phyloP scores from a whole-genome alignment of 441 rosid genomes.

The Populus hybrid region DNA sequence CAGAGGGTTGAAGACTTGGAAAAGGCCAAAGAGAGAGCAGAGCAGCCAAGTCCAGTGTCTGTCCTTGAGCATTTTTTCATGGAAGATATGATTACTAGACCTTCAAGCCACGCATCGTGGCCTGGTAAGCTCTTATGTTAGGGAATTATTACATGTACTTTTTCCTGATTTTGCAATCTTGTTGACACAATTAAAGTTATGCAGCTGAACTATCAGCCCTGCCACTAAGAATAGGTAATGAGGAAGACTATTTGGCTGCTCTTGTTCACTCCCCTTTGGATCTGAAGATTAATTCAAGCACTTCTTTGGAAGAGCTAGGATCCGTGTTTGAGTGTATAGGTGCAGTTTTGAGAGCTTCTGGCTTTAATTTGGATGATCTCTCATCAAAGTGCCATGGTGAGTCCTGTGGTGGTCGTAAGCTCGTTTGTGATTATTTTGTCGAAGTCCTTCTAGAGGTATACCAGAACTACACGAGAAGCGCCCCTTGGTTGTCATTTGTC shows the following conservation, averaged over 20 bases:
- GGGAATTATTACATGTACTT: neutral
- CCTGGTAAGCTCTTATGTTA: conserved; percentile 37
- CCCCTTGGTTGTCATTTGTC: conserved; percentile 38
- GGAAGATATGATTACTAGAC: conserved; percentile 37
- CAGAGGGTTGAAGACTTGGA: conserved; percentile 23
- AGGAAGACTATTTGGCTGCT: conserved; percentile 24
- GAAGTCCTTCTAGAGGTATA: conserved; percentile 53
- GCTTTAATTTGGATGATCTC: conserved; percentile 57
- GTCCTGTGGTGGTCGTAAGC: conserved; percentile 30
- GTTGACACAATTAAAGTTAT: conserved; percentile 10
- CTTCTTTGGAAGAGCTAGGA: conserved; percentile 23
- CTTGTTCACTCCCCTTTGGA: neutral
- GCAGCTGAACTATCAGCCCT: conserved; percentile 33
- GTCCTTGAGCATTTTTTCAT: conserved; percentile 49
- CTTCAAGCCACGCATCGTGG: conserved; percentile 21
- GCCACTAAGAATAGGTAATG: conserved; percentile 17
- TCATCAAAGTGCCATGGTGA: conserved; percentile 34
- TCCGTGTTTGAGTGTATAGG: conserved; percentile 35
- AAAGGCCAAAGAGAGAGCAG: conserved; percentile 27
- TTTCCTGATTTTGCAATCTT: neutral
- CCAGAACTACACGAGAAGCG: conserved; percentile 31
- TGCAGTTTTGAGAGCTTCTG: conserved; percentile 42
- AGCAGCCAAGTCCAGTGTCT: conserved; percentile 74
- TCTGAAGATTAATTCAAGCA: conserved; percentile 8
- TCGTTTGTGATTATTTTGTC: conserved; percentile 50